phyloP scores from a whole-genome alignment of 345 rosid genomes.

The Crucihimalaya himalaica region DNA sequence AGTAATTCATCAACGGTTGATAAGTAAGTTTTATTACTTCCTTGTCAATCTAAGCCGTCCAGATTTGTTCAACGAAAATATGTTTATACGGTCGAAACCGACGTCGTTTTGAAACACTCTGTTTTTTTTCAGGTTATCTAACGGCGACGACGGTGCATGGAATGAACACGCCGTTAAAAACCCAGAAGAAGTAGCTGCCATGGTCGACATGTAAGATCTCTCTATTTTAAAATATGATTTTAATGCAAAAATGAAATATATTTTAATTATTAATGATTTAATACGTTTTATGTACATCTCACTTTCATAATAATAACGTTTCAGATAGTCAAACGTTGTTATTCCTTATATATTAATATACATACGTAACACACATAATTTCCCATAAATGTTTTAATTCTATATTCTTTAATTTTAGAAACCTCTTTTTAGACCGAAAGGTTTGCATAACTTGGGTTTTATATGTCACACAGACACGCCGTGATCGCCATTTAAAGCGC shows the following conservation, averaged over 20 bases:
- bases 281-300: constrained; percentile 22
- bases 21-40: constrained; percentile 13
- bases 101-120: not conserved
- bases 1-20: constrained; percentile 33
- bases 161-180: constrained; percentile 61
- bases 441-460: not conserved
- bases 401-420: not conserved
- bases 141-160: constrained; percentile 42
- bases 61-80: constrained; percentile 1
- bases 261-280: not conserved
- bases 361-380: not conserved
- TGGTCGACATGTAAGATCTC: constrained; percentile 70
- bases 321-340: constrained; percentile 27
- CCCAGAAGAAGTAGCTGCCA: constrained; percentile 69
- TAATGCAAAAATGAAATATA: not conserved
- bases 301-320: constrained; percentile 13
- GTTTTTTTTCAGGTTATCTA: constrained; percentile 36
- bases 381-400: constrained; percentile 24
- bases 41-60: constrained; percentile 12
- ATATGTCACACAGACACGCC: constrained; percentile 31
- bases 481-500: constrained; percentile 42
- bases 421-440: not conserved
- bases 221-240: not conserved
- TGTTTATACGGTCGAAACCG: not conserved
- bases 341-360: not conserved